Evolutionary conservation across 1,139 yeast species (phyloP).

Genomic region (Yamadazyma triangularis): DNA sequence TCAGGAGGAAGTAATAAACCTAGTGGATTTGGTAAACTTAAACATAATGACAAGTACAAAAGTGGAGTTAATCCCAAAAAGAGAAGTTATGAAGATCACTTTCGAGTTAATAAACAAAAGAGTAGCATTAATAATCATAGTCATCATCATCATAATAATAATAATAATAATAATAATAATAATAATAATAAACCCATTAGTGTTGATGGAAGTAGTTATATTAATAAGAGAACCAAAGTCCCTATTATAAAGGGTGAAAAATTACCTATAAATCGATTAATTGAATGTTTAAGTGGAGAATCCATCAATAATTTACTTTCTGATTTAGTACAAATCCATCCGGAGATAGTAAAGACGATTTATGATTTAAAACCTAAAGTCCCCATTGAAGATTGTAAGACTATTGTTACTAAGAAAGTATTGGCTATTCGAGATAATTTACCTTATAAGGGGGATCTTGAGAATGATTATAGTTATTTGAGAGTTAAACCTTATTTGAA

Average conservation of each 20-base stretch:
- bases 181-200: no score
- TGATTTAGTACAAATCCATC: slow-evolving; percentile 53
- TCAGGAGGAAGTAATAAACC: slow-evolving; percentile 2
- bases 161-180: no score
- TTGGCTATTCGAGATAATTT: slow-evolving; percentile 44
- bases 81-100: slow-evolving; percentile 12
- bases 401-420: slow-evolving; percentile 45
- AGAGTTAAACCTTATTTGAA: slow-evolving; percentile 70
- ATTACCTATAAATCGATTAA: slow-evolving; percentile 55
- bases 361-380: slow-evolving; percentile 55
- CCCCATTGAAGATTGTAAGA: slow-evolving; percentile 47
- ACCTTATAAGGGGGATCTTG: slow-evolving; percentile 72
- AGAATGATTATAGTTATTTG: slow-evolving; percentile 82
- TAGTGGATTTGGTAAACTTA: slow-evolving; percentile 1
- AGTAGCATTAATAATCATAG: no score
- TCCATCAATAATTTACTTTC: slow-evolving; percentile 51
- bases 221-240: slow-evolving; percentile 30
- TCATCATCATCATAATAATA: slow-evolving; percentile 1
- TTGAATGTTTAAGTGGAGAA: slow-evolving; percentile 62
- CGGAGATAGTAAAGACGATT: slow-evolving; percentile 56
- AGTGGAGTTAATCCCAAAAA: slow-evolving; percentile 11
- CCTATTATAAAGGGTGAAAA: slow-evolving; percentile 46
- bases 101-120: slow-evolving; percentile 2
- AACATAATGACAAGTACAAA: slow-evolving; percentile 4
- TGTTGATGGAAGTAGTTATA: slow-evolving; percentile 1